These are phyloP conservation scores for Acer saccharum DNA, from an alignment of 345 rosid species.

Conservation along the genomic window DNA sequence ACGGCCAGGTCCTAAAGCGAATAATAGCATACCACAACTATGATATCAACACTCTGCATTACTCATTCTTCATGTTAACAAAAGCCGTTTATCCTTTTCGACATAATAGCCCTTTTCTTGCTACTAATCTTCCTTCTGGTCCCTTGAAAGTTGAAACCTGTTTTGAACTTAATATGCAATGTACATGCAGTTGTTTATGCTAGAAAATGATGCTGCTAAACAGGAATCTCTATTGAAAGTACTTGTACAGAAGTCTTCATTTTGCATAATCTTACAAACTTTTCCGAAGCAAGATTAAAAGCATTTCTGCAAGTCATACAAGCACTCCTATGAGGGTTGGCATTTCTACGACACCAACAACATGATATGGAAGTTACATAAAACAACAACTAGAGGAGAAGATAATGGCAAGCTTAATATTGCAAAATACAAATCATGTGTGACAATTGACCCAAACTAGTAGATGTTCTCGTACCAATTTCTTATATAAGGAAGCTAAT, in stretches of 20 bases:
- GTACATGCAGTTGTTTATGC: background rate
- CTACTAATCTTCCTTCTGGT: background rate
- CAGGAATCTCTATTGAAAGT: background rate
- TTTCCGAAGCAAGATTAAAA: background rate
- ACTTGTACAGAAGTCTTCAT: background rate
- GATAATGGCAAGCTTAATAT: too few species aligned
- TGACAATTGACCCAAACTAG: background rate
- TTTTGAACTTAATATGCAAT: background rate
- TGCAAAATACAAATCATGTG: background rate
- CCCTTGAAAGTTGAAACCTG: background rate
- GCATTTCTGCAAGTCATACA: background rate
- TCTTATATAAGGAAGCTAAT: background rate
- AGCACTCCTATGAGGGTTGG: background rate
- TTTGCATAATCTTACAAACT: background rate
- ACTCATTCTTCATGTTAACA: background rate
- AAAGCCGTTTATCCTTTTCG: background rate
- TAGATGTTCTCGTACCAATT: background rate
- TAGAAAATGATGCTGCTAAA: background rate
- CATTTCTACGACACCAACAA: background rate
- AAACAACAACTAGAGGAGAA: background rate
- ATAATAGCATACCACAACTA: background rate
- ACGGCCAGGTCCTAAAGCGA: too few species aligned
- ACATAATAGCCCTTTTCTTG: background rate
- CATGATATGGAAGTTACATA: background rate
- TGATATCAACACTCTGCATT: background rate